phyloP scores from a whole-genome alignment of 768 basidiomycete genomes.

The Leucocoprinus leucothites region DNA sequence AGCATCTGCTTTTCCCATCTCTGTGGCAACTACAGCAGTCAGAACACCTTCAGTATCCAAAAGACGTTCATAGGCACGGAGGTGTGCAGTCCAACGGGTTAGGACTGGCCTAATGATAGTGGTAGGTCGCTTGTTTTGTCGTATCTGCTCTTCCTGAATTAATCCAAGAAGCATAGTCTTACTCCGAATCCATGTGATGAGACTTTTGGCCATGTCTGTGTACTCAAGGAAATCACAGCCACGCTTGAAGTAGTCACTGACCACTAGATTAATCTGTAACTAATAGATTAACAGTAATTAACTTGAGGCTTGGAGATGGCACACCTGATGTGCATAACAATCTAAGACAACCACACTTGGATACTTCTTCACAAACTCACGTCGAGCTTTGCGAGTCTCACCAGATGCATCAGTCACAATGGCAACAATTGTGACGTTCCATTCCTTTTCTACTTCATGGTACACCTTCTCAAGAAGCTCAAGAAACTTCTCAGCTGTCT shows the following conservation, averaged over 20 bases:
- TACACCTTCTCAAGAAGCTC: conserved; percentile 18
- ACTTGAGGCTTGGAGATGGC: background rate
- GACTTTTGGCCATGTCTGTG: conserved; percentile 25
- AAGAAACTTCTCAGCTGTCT: conserved; percentile 29
- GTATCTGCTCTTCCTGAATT: conserved; percentile 21
- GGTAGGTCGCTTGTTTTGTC: conserved; percentile 2
- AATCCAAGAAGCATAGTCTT: conserved; percentile 31
- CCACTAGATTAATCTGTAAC: conserved; percentile 34
- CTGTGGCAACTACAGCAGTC: background rate
- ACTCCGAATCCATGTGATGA: conserved; percentile 37
- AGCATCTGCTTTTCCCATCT: background rate
- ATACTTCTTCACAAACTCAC: conserved; percentile 13
- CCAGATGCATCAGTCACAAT: conserved; percentile 32
- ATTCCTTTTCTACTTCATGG: conserved; percentile 20
- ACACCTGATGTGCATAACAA: conserved; percentile 27
- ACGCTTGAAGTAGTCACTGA: conserved; percentile 34
- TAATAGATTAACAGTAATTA: background rate
- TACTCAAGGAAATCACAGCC: conserved; percentile 16
- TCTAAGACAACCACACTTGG: conserved; percentile 26
- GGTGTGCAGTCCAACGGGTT: conserved; percentile 34
- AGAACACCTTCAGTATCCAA: conserved; percentile 7
- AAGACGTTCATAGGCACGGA: conserved; percentile 17
- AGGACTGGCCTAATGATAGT: conserved; percentile 31
- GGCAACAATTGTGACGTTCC: conserved; percentile 25
- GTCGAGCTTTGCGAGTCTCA: conserved; percentile 26